phyloP scores from a whole-genome alignment of 192 early-diverging fungal genomes.

The Coemansia sp. region DNA sequence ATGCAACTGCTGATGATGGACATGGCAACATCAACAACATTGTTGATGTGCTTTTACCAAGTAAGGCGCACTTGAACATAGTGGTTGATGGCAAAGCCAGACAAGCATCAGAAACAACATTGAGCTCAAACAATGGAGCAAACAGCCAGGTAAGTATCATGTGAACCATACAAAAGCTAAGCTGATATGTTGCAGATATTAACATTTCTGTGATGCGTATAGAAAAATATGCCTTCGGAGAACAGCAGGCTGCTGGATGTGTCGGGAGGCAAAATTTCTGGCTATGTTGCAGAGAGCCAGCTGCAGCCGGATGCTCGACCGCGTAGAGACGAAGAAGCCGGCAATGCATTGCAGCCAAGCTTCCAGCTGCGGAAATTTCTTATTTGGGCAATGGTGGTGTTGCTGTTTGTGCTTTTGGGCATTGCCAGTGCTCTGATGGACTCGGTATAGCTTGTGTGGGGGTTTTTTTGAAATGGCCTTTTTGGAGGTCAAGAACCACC shows the following conservation, averaged over 20 bases:
- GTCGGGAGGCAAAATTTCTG: not conserved
- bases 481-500: too few species aligned
- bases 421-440: conserved; percentile 18
- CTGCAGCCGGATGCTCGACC: conserved; percentile 1
- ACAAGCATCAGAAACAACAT: not conserved
- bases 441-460: not conserved
- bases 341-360: not conserved
- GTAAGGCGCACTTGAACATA: not conserved
- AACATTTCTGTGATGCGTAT: not conserved
- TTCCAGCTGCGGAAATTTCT: conserved; percentile 3
- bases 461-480: too few species aligned
- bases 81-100: conserved; percentile 1
- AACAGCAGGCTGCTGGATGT: conserved; percentile 5
- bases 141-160: not conserved
- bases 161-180: not conserved
- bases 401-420: conserved; percentile 18
- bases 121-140: conserved; percentile 1
- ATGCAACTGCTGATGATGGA: conserved; percentile 27
- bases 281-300: not conserved
- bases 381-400: conserved; percentile 11
- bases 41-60: conserved; percentile 12
- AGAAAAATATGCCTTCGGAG: conserved; percentile 2
- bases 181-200: conserved; percentile 3
- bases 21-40: conserved; percentile 45
- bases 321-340: not conserved